A percentile compares a stretch with the other conserved stretches of the same genome.
Conservation (phyloP, 805 yeast species). For the Metschnikowia santaceciliae region DNA sequence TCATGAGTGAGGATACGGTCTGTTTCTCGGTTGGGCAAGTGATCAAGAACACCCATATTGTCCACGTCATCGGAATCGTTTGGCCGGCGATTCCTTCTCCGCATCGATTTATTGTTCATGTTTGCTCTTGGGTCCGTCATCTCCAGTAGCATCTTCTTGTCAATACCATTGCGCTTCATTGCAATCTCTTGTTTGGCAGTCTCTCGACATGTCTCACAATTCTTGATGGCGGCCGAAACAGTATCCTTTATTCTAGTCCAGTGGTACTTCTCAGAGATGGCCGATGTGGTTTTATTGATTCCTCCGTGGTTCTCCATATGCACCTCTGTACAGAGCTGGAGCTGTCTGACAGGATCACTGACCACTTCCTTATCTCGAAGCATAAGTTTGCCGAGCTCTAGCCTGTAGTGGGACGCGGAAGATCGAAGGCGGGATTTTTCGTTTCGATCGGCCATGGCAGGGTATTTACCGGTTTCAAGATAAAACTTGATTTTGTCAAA, state of each 20-base stretch:
- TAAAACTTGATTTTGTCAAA: conserved; percentile 77
- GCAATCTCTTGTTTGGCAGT: conserved; percentile 24
- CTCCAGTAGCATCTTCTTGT: conserved; percentile 18
- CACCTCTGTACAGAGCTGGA: conserved; percentile 64
- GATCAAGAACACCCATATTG: conserved; percentile 27
- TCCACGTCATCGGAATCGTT: conserved; percentile 29
- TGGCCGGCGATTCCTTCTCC: conserved; percentile 8
- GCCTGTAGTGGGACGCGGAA: conserved; percentile 69
- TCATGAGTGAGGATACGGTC: conserved; percentile 38
- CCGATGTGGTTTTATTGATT: conserved; percentile 79
- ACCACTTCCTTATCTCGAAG: conserved; percentile 82
- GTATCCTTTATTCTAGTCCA: conserved; percentile 92
- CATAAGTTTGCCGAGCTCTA: conserved; percentile 68
- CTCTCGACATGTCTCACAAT: conserved; percentile 72
- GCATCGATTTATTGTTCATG: neutral
- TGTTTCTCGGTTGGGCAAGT: conserved; percentile 17
- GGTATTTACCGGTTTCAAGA: conserved; percentile 81
- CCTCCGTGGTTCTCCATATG: conserved; percentile 79
- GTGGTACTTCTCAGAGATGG: conserved; percentile 75
- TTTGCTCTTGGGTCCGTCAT: neutral
- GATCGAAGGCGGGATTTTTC: conserved; percentile 87
- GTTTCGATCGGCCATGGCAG: conserved; percentile 73
- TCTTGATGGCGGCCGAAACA: conserved; percentile 70
- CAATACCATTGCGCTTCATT: conserved; percentile 14
- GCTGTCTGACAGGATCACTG: conserved; percentile 67